Conservation (phyloP, 768 basidiomycete species). For the Boletus barrowsii region DNA sequence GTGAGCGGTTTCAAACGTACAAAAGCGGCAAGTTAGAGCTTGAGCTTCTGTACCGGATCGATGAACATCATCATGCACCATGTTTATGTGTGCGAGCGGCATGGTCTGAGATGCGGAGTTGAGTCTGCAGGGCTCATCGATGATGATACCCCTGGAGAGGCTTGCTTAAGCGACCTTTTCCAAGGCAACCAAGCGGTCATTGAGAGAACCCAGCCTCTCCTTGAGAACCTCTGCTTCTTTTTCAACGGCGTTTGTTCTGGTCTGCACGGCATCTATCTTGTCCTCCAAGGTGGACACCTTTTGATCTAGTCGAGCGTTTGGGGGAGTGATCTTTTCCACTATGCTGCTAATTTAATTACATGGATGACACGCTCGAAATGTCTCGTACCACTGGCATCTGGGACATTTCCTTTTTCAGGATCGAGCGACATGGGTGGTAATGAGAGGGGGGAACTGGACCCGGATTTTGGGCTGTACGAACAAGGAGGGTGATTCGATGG, state of each 20-base stretch:
- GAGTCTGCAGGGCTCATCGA: background rate
- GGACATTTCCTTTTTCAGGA: background rate
- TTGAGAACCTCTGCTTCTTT: slow-evolving; percentile 1
- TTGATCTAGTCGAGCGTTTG: background rate
- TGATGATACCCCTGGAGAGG: background rate
- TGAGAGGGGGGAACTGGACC: slow-evolving; percentile 13
- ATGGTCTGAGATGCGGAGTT: background rate
- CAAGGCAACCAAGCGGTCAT: background rate
- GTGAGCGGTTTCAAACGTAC: slow-evolving; percentile 5
- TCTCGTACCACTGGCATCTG: background rate
- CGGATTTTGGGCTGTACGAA: background rate
- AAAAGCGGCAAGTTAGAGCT: background rate
- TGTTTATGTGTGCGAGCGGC: slow-evolving; percentile 3
- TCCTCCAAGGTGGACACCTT: background rate
- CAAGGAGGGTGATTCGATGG: background rate
- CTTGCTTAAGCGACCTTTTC: background rate
- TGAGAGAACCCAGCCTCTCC: slow-evolving; percentile 1
- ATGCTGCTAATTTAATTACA: slow-evolving; percentile 1
- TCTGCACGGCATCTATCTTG: background rate
- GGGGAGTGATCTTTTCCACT: background rate
- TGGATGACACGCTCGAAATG: background rate
- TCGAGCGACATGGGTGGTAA: slow-evolving; percentile 9
- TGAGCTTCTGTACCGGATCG: slow-evolving; percentile 2
- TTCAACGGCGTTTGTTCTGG: background rate
- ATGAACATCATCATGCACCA: background rate